A percentile compares a stretch with the other conserved stretches of the same genome.
These are phyloP conservation scores for Saccharomyces hybrid DNA, from an alignment of 1,139 yeast species.

Conservation along the genomic window DNA sequence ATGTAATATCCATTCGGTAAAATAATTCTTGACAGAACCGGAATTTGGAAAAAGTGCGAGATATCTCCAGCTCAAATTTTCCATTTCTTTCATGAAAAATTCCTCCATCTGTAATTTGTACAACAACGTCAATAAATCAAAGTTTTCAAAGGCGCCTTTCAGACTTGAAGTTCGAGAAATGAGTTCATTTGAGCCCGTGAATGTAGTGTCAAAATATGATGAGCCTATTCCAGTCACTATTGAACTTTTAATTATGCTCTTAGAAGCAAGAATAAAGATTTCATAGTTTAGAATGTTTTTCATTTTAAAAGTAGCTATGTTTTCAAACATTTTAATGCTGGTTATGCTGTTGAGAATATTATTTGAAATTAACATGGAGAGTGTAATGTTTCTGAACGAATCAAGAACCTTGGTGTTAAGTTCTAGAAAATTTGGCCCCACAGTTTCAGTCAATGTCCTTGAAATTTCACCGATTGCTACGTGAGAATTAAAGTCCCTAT, in stretches of 20 bases:
- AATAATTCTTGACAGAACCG: conserved; percentile 13
- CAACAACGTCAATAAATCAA: conserved; percentile 36
- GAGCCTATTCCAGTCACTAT: conserved; percentile 20
- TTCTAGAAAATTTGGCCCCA: conserved; percentile 44
- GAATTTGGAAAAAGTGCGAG: conserved; percentile 35
- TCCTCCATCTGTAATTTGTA: conserved; percentile 32
- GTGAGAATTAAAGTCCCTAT: conserved; percentile 37
- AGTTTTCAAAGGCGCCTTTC: conserved; percentile 28
- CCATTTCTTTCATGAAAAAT: conserved; percentile 30
- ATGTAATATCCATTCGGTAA: conserved; percentile 33
- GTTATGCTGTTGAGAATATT: conserved; percentile 20
- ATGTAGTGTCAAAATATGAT: conserved; percentile 12
- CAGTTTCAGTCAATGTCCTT: conserved; percentile 37
- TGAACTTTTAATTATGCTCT: conserved; percentile 24
- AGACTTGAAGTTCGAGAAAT: conserved; percentile 35
- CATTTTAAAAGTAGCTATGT: conserved; percentile 27
- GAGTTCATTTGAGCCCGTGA: conserved; percentile 32
- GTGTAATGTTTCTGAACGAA: conserved; percentile 24
- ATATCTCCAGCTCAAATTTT: conserved; percentile 38
- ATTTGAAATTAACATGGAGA: conserved; percentile 22
- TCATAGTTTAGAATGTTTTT: conserved; percentile 25
- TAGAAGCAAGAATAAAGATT: conserved; percentile 17
- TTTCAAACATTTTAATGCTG: conserved; percentile 22
- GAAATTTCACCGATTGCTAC: conserved; percentile 38
- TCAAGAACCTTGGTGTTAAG: conserved; percentile 19